These are phyloP conservation scores for Fusarium robinianum DNA, from an alignment of 2,329 filamentous ascomycete species.

Conservation along the genomic window DNA sequence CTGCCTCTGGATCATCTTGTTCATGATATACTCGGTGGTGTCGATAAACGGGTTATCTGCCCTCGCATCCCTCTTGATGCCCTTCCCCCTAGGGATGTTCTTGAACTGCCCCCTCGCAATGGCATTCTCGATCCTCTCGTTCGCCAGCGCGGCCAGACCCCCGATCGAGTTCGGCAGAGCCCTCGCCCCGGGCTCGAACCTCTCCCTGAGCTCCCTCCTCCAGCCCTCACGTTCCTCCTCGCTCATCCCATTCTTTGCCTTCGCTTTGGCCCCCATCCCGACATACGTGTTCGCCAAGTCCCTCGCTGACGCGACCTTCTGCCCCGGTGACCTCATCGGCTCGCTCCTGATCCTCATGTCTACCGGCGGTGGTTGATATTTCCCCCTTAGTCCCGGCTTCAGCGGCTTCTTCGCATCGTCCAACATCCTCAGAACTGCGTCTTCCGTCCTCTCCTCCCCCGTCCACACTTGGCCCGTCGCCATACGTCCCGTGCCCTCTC, in stretches of 20 bases:
- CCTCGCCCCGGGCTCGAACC: constrained; percentile 75
- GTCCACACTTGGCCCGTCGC: constrained; percentile 75
- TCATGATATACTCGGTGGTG: constrained; percentile 97
- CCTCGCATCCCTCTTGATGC: constrained; percentile 78
- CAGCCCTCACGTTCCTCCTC: constrained; percentile 75
- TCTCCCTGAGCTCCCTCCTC: constrained; percentile 74
- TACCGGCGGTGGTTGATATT: constrained; percentile 52
- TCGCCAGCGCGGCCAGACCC: constrained; percentile 81
- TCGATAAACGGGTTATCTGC: constrained; percentile 89
- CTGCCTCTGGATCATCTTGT: constrained; percentile 96
- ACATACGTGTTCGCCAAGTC: constrained; percentile 61
- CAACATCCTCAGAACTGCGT: constrained; percentile 82
- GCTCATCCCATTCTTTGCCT: constrained; percentile 58
- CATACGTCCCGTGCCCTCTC: constrained; percentile 68
- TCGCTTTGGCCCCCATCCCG: constrained; percentile 53
- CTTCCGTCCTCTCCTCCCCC: constrained; percentile 73
- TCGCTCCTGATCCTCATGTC: constrained; percentile 56
- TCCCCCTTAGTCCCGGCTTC: constrained; percentile 52
- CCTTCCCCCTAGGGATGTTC: constrained; percentile 79
- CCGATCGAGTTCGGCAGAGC: constrained; percentile 76
- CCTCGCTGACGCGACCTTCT: constrained; percentile 57
- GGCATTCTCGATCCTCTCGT: constrained; percentile 90
- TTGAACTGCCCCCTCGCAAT: constrained; percentile 89
- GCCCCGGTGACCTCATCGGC: constrained; percentile 47
- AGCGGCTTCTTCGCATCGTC: constrained; percentile 78